phyloP scores from a whole-genome alignment of 306 rosid genomes.

The Medicago ruthenica region DNA sequence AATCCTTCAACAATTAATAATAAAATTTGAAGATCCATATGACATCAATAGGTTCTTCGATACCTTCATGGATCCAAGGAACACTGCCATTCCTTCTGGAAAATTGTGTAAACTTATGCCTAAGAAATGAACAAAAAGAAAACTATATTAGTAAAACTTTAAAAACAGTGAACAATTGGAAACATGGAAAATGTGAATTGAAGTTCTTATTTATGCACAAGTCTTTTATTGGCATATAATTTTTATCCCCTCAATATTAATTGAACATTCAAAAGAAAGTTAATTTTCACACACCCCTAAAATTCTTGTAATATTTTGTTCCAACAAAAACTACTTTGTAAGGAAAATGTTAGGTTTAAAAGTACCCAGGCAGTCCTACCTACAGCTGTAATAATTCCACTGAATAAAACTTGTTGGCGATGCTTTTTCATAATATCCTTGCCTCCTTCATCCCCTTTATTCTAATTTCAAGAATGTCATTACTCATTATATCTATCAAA shows the following conservation, averaged over 20 bases:
- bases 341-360: slow-evolving; percentile 37
- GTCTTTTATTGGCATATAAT: slow-evolving; percentile 2
- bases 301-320: not conserved
- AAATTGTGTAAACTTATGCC: slow-evolving; percentile 99
- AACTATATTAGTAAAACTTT: slow-evolving; percentile 1
- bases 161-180: slow-evolving; percentile 14
- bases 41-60: slow-evolving; percentile 26
- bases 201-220: slow-evolving; percentile 22
- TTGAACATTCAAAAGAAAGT: slow-evolving; percentile 5
- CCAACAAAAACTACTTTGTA: slow-evolving; percentile 28
- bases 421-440: slow-evolving; percentile 91
- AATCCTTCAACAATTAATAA: slow-evolving; percentile 37
- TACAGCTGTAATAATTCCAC: slow-evolving; percentile 89
- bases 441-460: slow-evolving; percentile 74
- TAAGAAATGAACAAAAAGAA: slow-evolving; percentile 33
- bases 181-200: slow-evolving; percentile 20
- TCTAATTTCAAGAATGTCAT: slow-evolving; percentile 63
- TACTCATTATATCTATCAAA: slow-evolving; percentile 52
- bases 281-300: slow-evolving; percentile 16
- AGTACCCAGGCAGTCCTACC: slow-evolving; percentile 66
- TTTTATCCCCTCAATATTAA: slow-evolving; percentile 26
- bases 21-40: slow-evolving; percentile 32
- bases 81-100: slow-evolving; percentile 99
- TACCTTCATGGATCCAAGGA: slow-evolving; percentile 98
- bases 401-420: slow-evolving; percentile 88